phyloP scores from a whole-genome alignment of 163 green algal genomes.

The Chlorella variabilis region DNA sequence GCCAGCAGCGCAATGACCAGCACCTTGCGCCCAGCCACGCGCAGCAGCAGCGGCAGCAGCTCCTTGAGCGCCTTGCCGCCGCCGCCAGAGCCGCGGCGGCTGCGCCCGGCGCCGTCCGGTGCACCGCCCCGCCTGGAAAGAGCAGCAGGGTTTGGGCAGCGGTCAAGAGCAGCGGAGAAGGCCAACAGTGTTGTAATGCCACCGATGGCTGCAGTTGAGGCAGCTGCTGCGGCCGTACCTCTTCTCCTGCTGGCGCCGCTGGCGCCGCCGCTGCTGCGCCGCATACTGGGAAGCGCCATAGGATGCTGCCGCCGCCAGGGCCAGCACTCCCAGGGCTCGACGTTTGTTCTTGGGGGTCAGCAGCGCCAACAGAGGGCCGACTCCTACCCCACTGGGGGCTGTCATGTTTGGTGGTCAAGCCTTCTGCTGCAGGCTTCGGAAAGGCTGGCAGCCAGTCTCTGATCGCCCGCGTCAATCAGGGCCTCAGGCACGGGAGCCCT shows the following conservation, averaged over 20 bases:
- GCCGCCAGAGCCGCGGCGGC: neutral
- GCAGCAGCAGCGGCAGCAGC: constrained; percentile 61
- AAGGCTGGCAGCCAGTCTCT: too few relatives aligned
- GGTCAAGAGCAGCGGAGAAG: too few relatives aligned
- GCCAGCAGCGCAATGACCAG: constrained; percentile 60
- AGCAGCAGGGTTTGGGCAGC: too few relatives aligned
- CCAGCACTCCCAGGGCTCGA: neutral
- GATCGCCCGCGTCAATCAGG: too few relatives aligned
- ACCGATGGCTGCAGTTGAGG: too few relatives aligned
- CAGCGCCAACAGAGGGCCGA: neutral
- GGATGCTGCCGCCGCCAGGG: neutral
- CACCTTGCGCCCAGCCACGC: constrained; percentile 59
- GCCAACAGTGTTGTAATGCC: too few relatives aligned
- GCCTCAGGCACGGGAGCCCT: too few relatives aligned
- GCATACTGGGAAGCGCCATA: neutral
- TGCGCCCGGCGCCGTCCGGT: too few relatives aligned
- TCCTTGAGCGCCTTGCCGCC: constrained; percentile 41
- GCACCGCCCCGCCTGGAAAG: too few relatives aligned
- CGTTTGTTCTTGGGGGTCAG: neutral
- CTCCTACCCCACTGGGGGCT: too few relatives aligned
- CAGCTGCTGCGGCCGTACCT: neutral
- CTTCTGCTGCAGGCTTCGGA: too few relatives aligned
- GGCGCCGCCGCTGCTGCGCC: neutral
- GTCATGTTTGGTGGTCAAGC: too few relatives aligned
- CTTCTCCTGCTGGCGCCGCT: neutral